Conservation (phyloP, 768 basidiomycete species). For the Termitomyces sp. region DNA sequence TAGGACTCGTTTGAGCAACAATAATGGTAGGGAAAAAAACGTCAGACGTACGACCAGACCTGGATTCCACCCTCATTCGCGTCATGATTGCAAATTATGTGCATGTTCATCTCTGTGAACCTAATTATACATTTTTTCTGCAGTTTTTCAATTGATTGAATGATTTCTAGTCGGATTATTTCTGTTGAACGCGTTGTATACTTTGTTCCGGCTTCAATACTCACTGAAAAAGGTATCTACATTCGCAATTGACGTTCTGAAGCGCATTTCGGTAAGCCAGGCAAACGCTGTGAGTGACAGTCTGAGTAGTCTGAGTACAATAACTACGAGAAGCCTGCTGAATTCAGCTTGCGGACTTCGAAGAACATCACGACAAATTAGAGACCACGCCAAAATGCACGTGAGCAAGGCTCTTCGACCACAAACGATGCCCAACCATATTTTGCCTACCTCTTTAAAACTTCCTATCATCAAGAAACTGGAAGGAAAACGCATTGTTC, state of each 20-base stretch:
- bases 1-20: background rate
- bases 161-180: constrained; percentile 46
- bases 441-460: constrained; percentile 61
- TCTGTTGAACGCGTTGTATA: background rate
- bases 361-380: too few species aligned
- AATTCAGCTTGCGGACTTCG: background rate
- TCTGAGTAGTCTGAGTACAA: background rate
- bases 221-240: constrained; percentile 51
- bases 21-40: background rate
- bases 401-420: too few species aligned
- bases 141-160: constrained; percentile 78
- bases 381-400: too few species aligned
- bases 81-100: constrained; percentile 80
- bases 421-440: constrained; percentile 37
- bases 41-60: constrained; percentile 56
- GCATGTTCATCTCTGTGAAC: constrained; percentile 69
- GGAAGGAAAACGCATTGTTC: constrained; percentile 67
- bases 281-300: background rate
- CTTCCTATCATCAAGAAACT: constrained; percentile 64
- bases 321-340: background rate
- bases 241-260: constrained; percentile 55
- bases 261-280: constrained; percentile 39
- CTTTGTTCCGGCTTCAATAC: constrained; percentile 5
- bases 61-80: constrained; percentile 81
- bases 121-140: constrained; percentile 83